phyloP scores from a whole-genome alignment of 805 yeast species.

The Spencermartinsiella europaea region DNA sequence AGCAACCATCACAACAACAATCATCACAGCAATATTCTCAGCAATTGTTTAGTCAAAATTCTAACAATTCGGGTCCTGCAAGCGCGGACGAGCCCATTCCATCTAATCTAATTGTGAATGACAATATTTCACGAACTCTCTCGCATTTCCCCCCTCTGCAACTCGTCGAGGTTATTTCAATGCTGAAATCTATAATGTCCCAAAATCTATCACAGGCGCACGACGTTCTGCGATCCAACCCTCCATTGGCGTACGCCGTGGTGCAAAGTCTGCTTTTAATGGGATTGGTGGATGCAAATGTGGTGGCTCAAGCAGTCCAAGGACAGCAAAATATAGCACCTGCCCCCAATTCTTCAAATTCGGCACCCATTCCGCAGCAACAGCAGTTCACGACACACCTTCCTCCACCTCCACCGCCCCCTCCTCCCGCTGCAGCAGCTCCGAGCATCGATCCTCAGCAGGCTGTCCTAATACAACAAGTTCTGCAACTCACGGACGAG shows the following conservation, averaged over 20 bases:
- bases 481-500: constrained; percentile 44
- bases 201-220: constrained; percentile 57
- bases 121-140: constrained; percentile 44
- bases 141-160: constrained; percentile 46
- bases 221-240: constrained; percentile 52
- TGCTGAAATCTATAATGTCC: constrained; percentile 53
- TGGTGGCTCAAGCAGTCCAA: constrained; percentile 22
- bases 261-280: constrained; percentile 58
- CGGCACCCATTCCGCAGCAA: not conserved
- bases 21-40: constrained; percentile 13
- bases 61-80: too few relatives aligned
- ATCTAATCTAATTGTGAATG: constrained; percentile 30
- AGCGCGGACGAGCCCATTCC: constrained; percentile 50
- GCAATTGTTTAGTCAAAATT: constrained; percentile 11
- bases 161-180: constrained; percentile 45
- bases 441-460: constrained; percentile 35
- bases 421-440: constrained; percentile 13
- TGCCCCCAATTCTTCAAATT: constrained; percentile 8
- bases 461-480: constrained; percentile 44
- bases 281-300: constrained; percentile 31
- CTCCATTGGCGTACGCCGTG: constrained; percentile 71
- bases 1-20: constrained; percentile 15
- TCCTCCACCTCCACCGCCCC: constrained; percentile 19
- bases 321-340: constrained; percentile 1
- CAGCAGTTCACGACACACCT: constrained; percentile 13